Base-by-base conservation (phyloP, 73 alveolate species). In the Paramecium tetraurelia region DNA sequence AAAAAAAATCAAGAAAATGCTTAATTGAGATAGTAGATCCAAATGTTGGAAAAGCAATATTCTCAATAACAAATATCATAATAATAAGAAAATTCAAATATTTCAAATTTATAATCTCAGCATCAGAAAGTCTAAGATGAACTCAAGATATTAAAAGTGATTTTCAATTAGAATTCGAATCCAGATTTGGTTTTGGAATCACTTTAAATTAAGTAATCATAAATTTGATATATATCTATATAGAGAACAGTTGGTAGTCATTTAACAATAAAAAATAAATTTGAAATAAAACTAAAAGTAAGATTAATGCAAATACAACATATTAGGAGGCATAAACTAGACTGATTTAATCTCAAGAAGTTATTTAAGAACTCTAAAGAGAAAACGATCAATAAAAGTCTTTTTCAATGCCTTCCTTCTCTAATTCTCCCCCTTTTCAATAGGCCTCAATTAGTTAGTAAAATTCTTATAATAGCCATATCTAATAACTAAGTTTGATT, bases 161-260 rank as follows among this genome's bases (percentile, higher is more conserved):
- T 72, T 16, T 16, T 72, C 18, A 72, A 36, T 72, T 18, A 72
- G 24, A 72, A 40, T 24, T 36, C 86, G 0, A 72, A 72, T 72
- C 86, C 86, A 4, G 68, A 72, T 36, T 36, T 72, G n/a, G 86
- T 72, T 33, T 36, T 72, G 57, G 86, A 72, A 40, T 36, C 86
- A 36, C 35, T 35, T 10, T 72, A 72, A 38, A 29, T 72, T 29
- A 72, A 72, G 86, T 72, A 72, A 36, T n/a, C 18, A 16, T 53
- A 1, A 53, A 18, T 36, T 36, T 4, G 4, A 33, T 72, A 72
- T 12, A 63, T 33, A 10, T 14, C 16, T 72, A 72, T 72, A 72
- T 36, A 35, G 86, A 72, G 86, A 72, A 36, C 40, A 72, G 38
- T 35, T 72, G n/a, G 86, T 72, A 12, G 10, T 72, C 8, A 16